Base-by-base conservation (phyloP, 768 basidiomycete species). In the Suillus americanus region DNA sequence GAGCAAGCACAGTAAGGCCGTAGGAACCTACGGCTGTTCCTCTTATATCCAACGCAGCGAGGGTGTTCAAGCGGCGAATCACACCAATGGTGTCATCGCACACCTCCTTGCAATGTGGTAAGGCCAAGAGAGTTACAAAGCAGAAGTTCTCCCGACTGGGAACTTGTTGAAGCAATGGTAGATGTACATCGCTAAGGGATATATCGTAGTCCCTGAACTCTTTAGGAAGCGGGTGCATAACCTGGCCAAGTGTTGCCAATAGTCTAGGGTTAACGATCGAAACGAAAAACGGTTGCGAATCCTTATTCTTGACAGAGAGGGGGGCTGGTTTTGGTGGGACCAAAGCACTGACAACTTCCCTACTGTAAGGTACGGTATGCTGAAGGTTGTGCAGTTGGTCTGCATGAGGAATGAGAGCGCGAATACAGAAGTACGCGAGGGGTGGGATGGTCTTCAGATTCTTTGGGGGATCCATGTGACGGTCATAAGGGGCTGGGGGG, bases 11-110 rank as follows among this genome's bases (percentile, higher is more conserved):
- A 40, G 78, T 80, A 57, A 91, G 71, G 14, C 85, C 89, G 67
- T 82, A 80, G 3, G 83, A 69, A 3, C 84, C 83, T 43, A 93
- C 67, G 2, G 65, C 30, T 2, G 87, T 89, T 12, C 73, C 76
- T 56, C 86, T 87, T 25, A 84, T 82, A 72, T 93, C 90, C n/a
- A 93, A 77, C 0, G 87, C 91, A 48, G 76, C 70, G 23, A 93
- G 78, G 7, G 80, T 78, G 67, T 84, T 85, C 7, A 93, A 80
- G 12, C 74, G 67, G 35, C 80, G 82, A 35, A 92, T 78, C 10
- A 76, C 71, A 46, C 80, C 63, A 30, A 91, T 79, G 55, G 82
- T 83, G 30, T 82, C 75, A 72, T 93, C 91, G 33, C 80, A 84
- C 0, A 93, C 78, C n/a, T 83, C 78, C 13, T 64, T 62, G 67